Conservation (phyloP, 2,329 filamentous ascomycete species). For the Bipolaris cookei region DNA sequence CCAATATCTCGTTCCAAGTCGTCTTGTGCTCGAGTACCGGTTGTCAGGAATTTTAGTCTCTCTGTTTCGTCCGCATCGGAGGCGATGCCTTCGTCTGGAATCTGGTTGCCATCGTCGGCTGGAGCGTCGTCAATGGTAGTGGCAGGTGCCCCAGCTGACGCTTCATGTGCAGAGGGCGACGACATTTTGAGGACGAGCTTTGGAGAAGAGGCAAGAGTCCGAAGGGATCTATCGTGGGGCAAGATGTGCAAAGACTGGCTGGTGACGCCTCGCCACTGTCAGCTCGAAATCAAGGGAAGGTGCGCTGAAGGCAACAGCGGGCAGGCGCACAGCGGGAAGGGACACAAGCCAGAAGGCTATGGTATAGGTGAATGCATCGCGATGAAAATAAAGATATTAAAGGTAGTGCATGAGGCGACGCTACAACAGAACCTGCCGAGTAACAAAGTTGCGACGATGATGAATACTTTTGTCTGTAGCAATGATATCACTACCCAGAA, state of each 20-base stretch:
- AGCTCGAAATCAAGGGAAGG: slow-evolving; percentile 1
- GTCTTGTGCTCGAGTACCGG: slow-evolving; percentile 74
- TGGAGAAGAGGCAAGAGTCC: background rate
- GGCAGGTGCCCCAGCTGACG: slow-evolving; percentile 18
- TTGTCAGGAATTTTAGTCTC: slow-evolving; percentile 48
- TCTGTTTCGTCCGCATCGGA: slow-evolving; percentile 51
- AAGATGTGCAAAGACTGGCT: background rate
- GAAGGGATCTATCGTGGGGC: background rate
- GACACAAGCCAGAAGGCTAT: background rate
- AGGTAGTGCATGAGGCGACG: background rate
- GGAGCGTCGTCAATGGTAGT: slow-evolving; percentile 16
- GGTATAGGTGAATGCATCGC: background rate
- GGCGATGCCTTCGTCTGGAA: slow-evolving; percentile 28
- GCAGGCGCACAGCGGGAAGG: slow-evolving; percentile 2
- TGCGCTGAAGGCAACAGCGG: slow-evolving; percentile 26
- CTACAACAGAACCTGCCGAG: background rate
- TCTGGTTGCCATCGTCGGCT: slow-evolving; percentile 19
- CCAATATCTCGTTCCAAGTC: slow-evolving; percentile 89
- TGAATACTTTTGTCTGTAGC: slow-evolving; percentile 13
- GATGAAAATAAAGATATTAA: background rate
- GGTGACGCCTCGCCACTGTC: background rate
- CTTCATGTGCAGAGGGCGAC: slow-evolving; percentile 15
- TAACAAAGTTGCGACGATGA: background rate
- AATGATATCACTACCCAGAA: slow-evolving; percentile 31
- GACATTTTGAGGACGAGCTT: slow-evolving; percentile 14